Percentiles rank a stretch among this genome's conserved stretches.
Conservation (phyloP, 1,139 yeast species). For the Candida sp. region DNA sequence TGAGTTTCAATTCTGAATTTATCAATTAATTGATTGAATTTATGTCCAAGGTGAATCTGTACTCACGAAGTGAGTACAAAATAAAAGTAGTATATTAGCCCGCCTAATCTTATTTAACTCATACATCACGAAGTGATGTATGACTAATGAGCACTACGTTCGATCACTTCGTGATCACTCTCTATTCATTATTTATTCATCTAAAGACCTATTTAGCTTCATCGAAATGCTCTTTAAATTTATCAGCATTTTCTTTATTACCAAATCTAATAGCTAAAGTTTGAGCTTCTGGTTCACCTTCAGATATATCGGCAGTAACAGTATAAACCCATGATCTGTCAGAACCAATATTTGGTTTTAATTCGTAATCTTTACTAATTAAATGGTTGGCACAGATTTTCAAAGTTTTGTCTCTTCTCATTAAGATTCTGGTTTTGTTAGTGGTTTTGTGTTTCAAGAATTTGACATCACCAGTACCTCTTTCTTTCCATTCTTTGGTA, state of each 20-base stretch:
- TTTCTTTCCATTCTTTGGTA: slow-evolving; percentile 96
- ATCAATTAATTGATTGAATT: no score
- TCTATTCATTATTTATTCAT: not conserved
- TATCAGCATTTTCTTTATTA: slow-evolving; percentile 94
- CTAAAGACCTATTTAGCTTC: slow-evolving; percentile 18
- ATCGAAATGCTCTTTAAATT: slow-evolving; percentile 90
- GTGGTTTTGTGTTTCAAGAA: slow-evolving; percentile 85
- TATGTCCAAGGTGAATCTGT: no score
- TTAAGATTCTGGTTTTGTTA: slow-evolving; percentile 80
- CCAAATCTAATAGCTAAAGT: slow-evolving; percentile 98
- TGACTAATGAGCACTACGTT: no score
- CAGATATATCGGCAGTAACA: slow-evolving; percentile 92
- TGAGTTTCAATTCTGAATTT: no score
- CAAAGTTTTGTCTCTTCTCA: slow-evolving; percentile 99
- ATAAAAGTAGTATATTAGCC: no score
- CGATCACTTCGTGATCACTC: no score
- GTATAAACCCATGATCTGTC: slow-evolving; percentile 99
- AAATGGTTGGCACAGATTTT: slow-evolving; percentile 98
- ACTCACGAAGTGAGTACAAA: no score
- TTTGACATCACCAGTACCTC: slow-evolving; percentile 99
- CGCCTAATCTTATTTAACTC: no score
- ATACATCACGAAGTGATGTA: no score
- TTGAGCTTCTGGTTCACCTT: slow-evolving; percentile 94
- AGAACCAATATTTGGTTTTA: slow-evolving; percentile 92
- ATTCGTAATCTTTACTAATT: slow-evolving; percentile 78